Evolutionary conservation across 805 yeast species (phyloP), one percentile per base, ranked within the genome.

Genomic region (Saccharomycopsis selenospora): DNA sequence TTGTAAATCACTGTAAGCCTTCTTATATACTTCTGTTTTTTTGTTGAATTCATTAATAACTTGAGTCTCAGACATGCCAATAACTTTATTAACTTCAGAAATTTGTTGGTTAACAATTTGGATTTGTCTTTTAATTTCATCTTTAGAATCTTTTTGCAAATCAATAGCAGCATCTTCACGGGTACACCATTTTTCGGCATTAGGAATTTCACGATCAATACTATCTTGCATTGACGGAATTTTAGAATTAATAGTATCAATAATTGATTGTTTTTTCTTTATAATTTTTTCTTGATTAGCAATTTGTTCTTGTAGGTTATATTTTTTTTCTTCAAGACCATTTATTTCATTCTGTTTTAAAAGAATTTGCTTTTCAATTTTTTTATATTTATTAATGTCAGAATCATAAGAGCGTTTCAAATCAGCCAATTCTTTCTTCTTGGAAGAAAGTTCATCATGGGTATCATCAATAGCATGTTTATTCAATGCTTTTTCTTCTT

Each of bases 51-150:
- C 69, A 11, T 55, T 48, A 47, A 70, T 73, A 0, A 76, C 74
- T 28, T 71, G 72, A 40, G 72, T 77, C 45, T 70, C 63, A 1
- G 75, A 59, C 43, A 68, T 68, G 1, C 79, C 80, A 13, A 74
- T 59, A 20, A 64, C 61, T 27, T 59, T 61, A 51, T 77, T 80
- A n/a, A 75, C 70, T 51, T 68, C 69, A 40, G 66, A 61, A 6
- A 78, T 64, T 7, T 70, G 71, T 29, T 61, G 54, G 36, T 71
- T 71, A 18, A 74, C 65, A 6, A 59, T 60, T 25, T 59, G 60
- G 42, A 72, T 69, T 54, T 76, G 79, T 8, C 58, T 49, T 11
- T 70, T 69, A 17, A 77, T 72, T 2, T 38, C 42, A 10, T 73
- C 73, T 3, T 61, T 57, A 0, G 74, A 66, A 50, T 76, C 78